A percentile compares a stretch with the other conserved stretches of the same genome.
phyloP scores from a whole-genome alignment of 2,329 filamentous ascomycete genomes.

The Ophiostoma triangulosporum region DNA sequence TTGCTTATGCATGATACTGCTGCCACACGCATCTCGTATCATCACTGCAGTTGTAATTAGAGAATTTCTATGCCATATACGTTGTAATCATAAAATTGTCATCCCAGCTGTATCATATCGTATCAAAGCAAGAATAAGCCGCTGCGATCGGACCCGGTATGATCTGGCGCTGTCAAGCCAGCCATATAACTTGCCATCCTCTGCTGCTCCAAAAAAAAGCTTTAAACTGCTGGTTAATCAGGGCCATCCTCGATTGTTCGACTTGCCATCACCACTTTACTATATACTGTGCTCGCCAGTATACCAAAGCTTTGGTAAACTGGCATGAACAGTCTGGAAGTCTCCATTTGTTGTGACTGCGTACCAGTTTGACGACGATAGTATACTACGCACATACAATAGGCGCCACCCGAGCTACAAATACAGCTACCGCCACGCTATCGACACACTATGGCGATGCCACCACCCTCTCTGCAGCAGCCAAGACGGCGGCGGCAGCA shows the following conservation, averaged over 20 bases:
- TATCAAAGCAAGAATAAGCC: too few species aligned
- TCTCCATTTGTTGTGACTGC: too few species aligned
- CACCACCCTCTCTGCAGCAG: background rate
- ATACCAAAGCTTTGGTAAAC: slow-evolving; percentile 23
- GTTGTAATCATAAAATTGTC: too few species aligned
- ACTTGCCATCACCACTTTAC: background rate
- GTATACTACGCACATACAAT: background rate
- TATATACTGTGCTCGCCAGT: too few species aligned
- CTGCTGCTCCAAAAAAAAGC: background rate
- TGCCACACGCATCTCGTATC: background rate
- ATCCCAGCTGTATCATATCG: too few species aligned
- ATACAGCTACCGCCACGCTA: too few species aligned
- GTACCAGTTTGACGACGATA: too few species aligned
- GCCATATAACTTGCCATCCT: background rate
- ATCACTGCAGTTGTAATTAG: background rate
- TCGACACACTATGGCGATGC: background rate
- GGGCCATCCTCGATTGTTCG: too few species aligned
- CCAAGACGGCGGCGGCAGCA: slow-evolving; percentile 4
- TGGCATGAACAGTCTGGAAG: too few species aligned
- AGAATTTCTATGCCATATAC: background rate
- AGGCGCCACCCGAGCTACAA: background rate
- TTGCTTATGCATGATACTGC: background rate
- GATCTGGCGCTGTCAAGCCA: background rate
- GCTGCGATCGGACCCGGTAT: too few species aligned
- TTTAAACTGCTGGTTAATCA: too few species aligned